Evolutionary conservation across 1,139 yeast genomes (phyloP).

Genomic region (Geotrichum phurueaensis): DNA sequence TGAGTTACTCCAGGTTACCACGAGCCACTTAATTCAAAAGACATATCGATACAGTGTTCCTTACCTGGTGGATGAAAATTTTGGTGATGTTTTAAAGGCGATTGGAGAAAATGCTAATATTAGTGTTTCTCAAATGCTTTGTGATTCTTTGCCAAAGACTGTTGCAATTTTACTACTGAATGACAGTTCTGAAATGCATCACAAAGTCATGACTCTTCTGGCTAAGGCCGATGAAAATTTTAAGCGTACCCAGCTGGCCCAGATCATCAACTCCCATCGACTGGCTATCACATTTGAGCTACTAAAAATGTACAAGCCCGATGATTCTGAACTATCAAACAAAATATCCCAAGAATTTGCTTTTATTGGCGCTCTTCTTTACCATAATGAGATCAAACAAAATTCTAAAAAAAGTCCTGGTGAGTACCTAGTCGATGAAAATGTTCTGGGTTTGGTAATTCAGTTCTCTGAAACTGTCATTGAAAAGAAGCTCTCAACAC

Average conservation of each 20-base stretch:
- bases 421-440: conserved; percentile 40
- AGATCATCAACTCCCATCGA: conserved; percentile 11
- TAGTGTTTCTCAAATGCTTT: conserved; percentile 27
- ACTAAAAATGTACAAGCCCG: conserved; percentile 15
- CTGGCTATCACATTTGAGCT: conserved; percentile 17
- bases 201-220: conserved; percentile 47
- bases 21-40: conserved; percentile 55
- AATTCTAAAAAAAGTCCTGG: conserved; percentile 31
- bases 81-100: conserved; percentile 56
- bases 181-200: conserved; percentile 44
- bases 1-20: conserved; percentile 57
- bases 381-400: background rate
- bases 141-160: conserved; percentile 39
- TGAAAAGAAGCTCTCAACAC: conserved; percentile 62
- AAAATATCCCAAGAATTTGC: conserved; percentile 9
- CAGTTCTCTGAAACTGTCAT: conserved; percentile 74
- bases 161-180: conserved; percentile 43
- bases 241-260: conserved; percentile 35
- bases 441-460: conserved; percentile 69
- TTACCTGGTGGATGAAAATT: conserved; percentile 57
- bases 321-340: conserved; percentile 4
- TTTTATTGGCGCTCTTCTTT: conserved; percentile 8
- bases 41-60: conserved; percentile 78
- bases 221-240: conserved; percentile 48
- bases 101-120: conserved; percentile 40